Conservation (phyloP, 306 rosid species). For the Neltuma alba region DNA sequence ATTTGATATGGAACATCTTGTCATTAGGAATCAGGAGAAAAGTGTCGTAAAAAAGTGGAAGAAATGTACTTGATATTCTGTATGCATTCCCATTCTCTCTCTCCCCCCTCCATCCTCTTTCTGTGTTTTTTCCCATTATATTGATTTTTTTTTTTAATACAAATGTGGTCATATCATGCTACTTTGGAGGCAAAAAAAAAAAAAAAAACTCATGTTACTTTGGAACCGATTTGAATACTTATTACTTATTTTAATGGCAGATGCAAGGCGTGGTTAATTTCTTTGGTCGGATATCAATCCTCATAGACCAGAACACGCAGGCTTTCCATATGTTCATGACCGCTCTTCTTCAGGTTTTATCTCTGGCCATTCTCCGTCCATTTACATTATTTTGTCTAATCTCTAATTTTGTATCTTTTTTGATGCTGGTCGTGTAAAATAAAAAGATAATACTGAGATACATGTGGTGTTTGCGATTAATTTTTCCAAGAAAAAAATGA, state of each 20-base stretch:
- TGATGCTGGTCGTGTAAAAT: constrained; percentile 2
- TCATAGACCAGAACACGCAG: constrained; percentile 95
- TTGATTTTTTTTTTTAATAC: constrained; percentile 4
- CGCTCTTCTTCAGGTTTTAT: constrained; percentile 90
- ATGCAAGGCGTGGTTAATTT: constrained; percentile 91
- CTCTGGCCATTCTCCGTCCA: constrained; percentile 26
- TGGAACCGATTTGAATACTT: constrained; percentile 13
- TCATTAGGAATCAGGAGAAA: not conserved
- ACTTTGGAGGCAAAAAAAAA: not conserved
- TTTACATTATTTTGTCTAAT: constrained; percentile 13
- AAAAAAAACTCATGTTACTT: not conserved
- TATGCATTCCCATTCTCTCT: not conserved
- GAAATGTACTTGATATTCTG: constrained; percentile 20
- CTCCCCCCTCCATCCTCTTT: not conserved
- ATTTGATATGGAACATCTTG: constrained; percentile 3
- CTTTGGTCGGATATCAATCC: constrained; percentile 94
- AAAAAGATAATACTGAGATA: not conserved
- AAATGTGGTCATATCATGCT: constrained; percentile 8
- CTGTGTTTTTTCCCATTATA: constrained; percentile 10
- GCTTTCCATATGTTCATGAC: constrained; percentile 97
- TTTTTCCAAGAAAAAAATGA: not conserved
- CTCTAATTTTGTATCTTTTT: not conserved
- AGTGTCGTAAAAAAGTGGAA: constrained; percentile 6
- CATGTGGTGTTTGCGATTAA: not conserved
- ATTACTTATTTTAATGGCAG: constrained; percentile 48